Evolutionary conservation across 1,284 basidiomycete genomes (phyloP), one percentile per base, ranked within the genome.

Genomic region (Apiotrichum veenhuisii): DNA sequence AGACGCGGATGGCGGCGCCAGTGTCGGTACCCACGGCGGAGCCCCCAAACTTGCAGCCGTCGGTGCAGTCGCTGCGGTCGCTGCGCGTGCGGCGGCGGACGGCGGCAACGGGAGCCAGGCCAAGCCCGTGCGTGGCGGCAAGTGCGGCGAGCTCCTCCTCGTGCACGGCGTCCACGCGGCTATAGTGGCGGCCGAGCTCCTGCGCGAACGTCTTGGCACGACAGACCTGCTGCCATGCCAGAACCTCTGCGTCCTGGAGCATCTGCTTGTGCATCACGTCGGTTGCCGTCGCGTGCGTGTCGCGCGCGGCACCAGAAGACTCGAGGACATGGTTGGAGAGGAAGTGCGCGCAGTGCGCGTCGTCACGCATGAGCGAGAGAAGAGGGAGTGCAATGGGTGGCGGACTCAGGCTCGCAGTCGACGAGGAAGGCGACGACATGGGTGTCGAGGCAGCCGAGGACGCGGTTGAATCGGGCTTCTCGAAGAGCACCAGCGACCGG

Each of bases 181-280:
- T 59, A 43, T 70, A 71, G 64, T 66, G 64, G 34, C 51, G 42
- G 5, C 71, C 73, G 20, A 75, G 58, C 5, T 55, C 63, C 17
- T 65, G 63, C 0, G 64, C 59, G 46, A 73, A 75, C 44, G 59
- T 56, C 59, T 69, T 70, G 5, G 66, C 73, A 23, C 67, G 64
- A 49, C 64, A 66, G n/a, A 75, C 63, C 63, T 75, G 68, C 48
- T 61, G 54, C 68, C 69, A 72, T 1, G 65, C 73, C 26, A 69
- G 51, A 15, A 70, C 63, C 53, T 75, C 72, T 0, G 69, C 71
- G 34, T 69, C 68, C 52, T 60, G 64, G 43, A 45, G 49, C 17
- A 60, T 30, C 7, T 22, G 33, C 20, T 34, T 27, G 48, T 42
- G 33, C 49, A 8, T 14, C 18, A 38, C 23, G 18, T 53, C 37